Conservation (phyloP, 352 stramenopile genomes). For the Phytophthora fragariae region DNA sequence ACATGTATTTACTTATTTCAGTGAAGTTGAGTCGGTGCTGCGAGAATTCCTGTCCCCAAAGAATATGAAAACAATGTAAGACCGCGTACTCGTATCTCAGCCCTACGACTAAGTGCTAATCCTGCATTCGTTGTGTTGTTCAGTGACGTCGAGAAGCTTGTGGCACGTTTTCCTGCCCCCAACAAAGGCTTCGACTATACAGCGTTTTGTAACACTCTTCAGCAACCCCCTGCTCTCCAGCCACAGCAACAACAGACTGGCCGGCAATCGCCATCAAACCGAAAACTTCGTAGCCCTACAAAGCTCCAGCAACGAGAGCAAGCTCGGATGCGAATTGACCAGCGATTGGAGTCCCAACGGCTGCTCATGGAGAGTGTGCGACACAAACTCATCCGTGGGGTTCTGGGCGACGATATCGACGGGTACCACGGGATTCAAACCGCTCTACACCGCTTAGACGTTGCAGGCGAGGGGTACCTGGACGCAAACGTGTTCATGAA, state of each 20-base stretch:
- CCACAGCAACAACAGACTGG: constrained; percentile 5
- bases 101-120: constrained; percentile 12
- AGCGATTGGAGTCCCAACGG: constrained; percentile 57
- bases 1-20: not conserved
- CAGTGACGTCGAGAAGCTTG: constrained; percentile 22
- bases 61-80: constrained; percentile 31
- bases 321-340: constrained; percentile 52
- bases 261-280: constrained; percentile 21
- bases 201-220: constrained; percentile 37
- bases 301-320: constrained; percentile 23
- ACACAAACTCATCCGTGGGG: constrained; percentile 58
- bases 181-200: constrained; percentile 37
- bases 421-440: constrained; percentile 60
- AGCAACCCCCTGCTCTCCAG: constrained; percentile 15
- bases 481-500: constrained; percentile 49
- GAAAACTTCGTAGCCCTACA: constrained; percentile 21
- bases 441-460: constrained; percentile 47
- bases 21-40: constrained; percentile 22
- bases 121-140: not conserved
- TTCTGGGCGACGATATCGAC: constrained; percentile 38
- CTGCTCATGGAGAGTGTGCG: constrained; percentile 58
- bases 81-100: not conserved
- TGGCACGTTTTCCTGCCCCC: constrained; percentile 4
- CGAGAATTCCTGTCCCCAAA: constrained; percentile 15
- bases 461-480: constrained; percentile 45